Percentiles rank a stretch among this genome's conserved stretches.
Evolutionary conservation across 257 asterid species (phyloP).

Genomic region (Gentiana straminea): DNA sequence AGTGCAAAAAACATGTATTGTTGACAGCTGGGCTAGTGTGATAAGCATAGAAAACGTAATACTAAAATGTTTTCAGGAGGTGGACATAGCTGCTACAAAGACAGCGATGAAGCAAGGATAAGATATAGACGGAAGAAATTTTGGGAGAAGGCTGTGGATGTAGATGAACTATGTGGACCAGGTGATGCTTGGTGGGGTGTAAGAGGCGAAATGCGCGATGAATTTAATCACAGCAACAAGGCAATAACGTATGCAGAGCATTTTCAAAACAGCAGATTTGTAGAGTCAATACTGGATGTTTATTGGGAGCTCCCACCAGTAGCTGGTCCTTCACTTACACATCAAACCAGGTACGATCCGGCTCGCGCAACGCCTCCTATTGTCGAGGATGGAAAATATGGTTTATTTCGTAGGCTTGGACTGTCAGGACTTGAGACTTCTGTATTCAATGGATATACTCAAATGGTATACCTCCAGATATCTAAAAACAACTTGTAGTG

Average conservation of each 20-base stretch:
- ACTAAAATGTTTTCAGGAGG: constrained; percentile 45
- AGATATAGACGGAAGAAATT: constrained; percentile 64
- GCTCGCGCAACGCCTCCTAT: constrained; percentile 72
- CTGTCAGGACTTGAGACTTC: constrained; percentile 51
- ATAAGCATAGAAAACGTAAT: neutral
- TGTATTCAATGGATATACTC: constrained; percentile 96
- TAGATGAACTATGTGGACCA: constrained; percentile 79
- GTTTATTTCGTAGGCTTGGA: constrained; percentile 65
- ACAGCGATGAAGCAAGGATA: constrained; percentile 85
- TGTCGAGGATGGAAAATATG: constrained; percentile 78
- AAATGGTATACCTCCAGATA: constrained; percentile 89
- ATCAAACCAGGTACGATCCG: constrained; percentile 92
- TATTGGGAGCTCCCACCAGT: constrained; percentile 99
- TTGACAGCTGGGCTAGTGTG: too few relatives aligned
- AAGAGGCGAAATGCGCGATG: constrained; percentile 79
- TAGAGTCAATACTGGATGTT: constrained; percentile 72
- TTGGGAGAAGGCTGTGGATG: constrained; percentile 89
- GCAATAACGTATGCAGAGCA: constrained; percentile 53
- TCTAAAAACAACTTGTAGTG: constrained; percentile 38
- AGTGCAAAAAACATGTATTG: too few relatives aligned
- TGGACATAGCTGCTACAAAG: constrained; percentile 93
- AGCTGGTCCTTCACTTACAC: constrained; percentile 96
- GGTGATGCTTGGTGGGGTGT: constrained; percentile 99
- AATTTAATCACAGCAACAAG: constrained; percentile 85
- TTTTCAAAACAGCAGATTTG: constrained; percentile 75